Base-by-base conservation (phyloP, 1,284 basidiomycete species). In the Stygiomarasmius scandens region DNA sequence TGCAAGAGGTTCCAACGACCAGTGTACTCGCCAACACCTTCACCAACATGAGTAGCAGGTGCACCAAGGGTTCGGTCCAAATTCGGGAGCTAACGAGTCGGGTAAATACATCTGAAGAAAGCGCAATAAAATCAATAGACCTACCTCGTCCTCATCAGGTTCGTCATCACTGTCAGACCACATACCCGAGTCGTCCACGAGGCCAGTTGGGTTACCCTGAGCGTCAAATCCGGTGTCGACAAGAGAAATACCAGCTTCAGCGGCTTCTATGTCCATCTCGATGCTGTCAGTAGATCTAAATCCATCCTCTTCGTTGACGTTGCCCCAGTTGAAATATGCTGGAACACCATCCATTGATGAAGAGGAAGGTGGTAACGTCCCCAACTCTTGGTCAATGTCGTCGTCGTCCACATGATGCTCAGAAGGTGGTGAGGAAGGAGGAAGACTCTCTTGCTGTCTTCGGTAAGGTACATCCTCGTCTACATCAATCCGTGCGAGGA, bases 21-120 rank as follows among this genome's bases (percentile, higher is more conserved):
- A 1, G 87, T 90, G 64, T 80, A 89, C 61, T 89, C 85, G 12
- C 87, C 85, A 60, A 81, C 66, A 1, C 72, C 73, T 44, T 71
- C 67, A 10, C 61, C 66, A 19, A 34, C 12, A 29, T 29, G 51
- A 32, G 55, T 50, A 22, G n/a, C 41, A n/a, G 54, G 55, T 24
- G 47, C 29, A 23, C 29, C 48, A 23, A 25, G 27, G 19, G 20
- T 20, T 27, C 14, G n/a, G 22, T 44, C 10, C 12, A 54, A 16
- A 12, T 43, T 50, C 8, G 23, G 48, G n/a, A 32, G 25, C 34
- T 44, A 48, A 51, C n/a, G 14, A 53, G 44, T 44, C 47, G 41
- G 52, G 36, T 59, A 23, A 49, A 23, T 11, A 27, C 23, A 12
- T 16, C 10, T 47, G 8, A 24, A 23, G 46, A 24, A 47, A 24